Evolutionary conservation across 2,329 filamentous ascomycete species (phyloP), one percentile per base, ranked within the genome.

Genomic region (Botrytis aclada): DNA sequence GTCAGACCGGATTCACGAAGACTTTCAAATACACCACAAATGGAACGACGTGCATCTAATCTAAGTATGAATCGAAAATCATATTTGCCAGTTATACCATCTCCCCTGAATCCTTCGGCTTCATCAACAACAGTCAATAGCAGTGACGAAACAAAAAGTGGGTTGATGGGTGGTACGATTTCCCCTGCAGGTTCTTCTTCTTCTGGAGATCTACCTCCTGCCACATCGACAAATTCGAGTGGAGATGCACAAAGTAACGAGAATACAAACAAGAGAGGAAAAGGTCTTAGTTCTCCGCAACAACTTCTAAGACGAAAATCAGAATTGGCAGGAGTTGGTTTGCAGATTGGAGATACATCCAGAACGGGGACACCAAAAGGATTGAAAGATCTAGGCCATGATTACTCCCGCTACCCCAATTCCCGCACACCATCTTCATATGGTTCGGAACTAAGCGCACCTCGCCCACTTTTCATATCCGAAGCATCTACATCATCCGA

Each of bases 331-430:
- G 34, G 74, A 39, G 72, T 74, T 12, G 63, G 47, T 1, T 34
- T 75, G 14, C 60, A 56, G 32, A 69, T 67, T n/a, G 74, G 43
- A 45, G 43, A 61, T 5, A 12, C 67, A 39, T 56, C 51, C 8
- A 29, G 72, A 43, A 51, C 75, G 45, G 72, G 72, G 20, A 75
- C 70, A 37, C 76, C 77, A 8, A 79, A 74, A 73, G 54, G 60
- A 39, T 51, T 79, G 39, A 73, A 73, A 58, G 77, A 80, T 74
- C 45, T 81, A 16, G 79, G 80, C 14, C 74, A 73, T 54, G 79
- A 80, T 73, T 81, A 79, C 71, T 81, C 80, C 9, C 74, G 80
- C 47, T 81, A 81, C 70, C 79, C 78, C 16, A 51, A 60, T 25
- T 75, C 77, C 20, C 56, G 54, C 7, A 58, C 58, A 4, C 56